Percentiles rank a stretch among this genome's conserved stretches.
phyloP scores from a whole-genome alignment of 345 rosid genomes.

The Eucalyptus leucophloia region DNA sequence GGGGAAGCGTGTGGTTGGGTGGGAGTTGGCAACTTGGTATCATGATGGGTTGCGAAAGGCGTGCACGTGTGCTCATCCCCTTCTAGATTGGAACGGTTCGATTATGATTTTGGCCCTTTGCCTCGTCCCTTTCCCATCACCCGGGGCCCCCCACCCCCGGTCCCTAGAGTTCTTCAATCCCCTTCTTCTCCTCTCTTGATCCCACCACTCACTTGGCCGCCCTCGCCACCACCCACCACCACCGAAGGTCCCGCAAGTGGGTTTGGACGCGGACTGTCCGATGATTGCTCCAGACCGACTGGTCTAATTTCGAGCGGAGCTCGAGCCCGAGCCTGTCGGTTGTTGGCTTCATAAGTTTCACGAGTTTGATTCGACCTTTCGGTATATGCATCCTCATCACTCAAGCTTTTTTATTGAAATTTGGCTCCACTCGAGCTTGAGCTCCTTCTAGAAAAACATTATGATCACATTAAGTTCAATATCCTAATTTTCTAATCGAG shows the following conservation, averaged over 20 bases:
- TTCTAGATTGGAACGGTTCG: background rate
- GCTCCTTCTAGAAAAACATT: too few species aligned
- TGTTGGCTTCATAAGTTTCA: background rate
- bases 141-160: background rate
- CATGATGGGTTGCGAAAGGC: background rate
- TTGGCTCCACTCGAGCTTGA: background rate
- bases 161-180: background rate
- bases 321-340: background rate
- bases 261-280: background rate
- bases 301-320: background rate
- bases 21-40: background rate
- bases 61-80: background rate
- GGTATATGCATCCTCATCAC: too few species aligned
- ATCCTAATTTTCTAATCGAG: background rate
- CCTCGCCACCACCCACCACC: background rate
- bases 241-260: background rate
- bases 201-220: background rate
- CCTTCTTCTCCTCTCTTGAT: too few species aligned
- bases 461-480: accelerated
- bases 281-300: background rate
- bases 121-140: background rate
- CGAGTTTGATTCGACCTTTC: background rate
- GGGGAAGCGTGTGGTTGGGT: background rate
- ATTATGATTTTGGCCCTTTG: too few species aligned
- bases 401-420: too few species aligned